These are phyloP conservation scores for Miamiensis avidus DNA, from an alignment of 169 alveolate species.

Conservation along the genomic window DNA sequence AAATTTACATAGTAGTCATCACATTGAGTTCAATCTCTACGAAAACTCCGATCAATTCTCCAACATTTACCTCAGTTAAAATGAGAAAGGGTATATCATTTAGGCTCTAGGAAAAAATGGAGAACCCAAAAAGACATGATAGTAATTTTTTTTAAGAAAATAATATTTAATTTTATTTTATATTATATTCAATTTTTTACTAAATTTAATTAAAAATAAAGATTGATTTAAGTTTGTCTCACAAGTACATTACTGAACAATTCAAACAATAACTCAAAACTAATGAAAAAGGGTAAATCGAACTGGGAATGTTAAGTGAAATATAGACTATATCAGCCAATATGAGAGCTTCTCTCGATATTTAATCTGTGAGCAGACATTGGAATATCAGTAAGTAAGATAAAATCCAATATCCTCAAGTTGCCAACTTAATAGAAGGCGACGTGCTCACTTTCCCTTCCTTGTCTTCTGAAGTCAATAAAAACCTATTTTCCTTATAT, in stretches of 20 bases:
- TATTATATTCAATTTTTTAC: no score
- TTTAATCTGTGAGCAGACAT: background rate
- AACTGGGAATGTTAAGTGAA: slow-evolving; percentile 4
- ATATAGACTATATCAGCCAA: background rate
- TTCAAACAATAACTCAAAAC: background rate
- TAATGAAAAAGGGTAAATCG: slow-evolving; percentile 6
- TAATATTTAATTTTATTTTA: no score
- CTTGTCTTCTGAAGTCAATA: background rate
- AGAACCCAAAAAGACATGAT: background rate
- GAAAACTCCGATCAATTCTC: background rate
- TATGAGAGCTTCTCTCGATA: background rate
- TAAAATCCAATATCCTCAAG: background rate
- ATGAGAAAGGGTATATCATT: slow-evolving; percentile 6
- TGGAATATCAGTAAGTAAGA: background rate
- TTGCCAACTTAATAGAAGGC: background rate
- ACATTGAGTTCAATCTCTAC: background rate
- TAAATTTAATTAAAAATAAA: no score
- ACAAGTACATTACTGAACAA: background rate
- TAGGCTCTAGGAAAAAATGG: slow-evolving; percentile 18
- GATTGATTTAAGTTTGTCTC: background rate
- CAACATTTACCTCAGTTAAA: background rate
- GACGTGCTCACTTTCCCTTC: background rate
- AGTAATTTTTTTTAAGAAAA: no score
- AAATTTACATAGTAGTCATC: background rate
- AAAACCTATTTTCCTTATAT: no score